Conservation (phyloP, 345 rosid species). For the Rhodomyrtus tomentosa region DNA sequence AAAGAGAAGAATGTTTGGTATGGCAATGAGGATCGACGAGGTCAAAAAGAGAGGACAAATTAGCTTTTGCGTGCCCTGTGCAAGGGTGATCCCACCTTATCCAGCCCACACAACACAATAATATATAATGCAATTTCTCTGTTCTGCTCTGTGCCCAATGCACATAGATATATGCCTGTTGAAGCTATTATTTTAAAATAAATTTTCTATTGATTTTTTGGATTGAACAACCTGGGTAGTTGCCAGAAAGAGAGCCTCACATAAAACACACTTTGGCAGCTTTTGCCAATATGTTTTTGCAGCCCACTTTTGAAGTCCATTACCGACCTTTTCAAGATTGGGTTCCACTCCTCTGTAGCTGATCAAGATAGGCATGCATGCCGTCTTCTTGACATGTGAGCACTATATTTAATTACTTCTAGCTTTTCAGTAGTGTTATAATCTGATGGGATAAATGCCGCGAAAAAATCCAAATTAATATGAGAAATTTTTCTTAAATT, state of each 20-base stretch:
- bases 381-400: background rate
- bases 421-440: too few relatives aligned
- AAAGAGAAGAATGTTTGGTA: constrained; percentile 2
- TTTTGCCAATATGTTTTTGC: background rate
- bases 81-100: background rate
- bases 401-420: background rate
- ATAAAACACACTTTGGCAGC: background rate
- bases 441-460: too few relatives aligned
- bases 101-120: background rate
- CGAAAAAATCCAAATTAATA: too few relatives aligned
- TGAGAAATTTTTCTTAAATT: too few relatives aligned
- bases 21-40: background rate
- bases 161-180: background rate
- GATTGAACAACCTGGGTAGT: background rate
- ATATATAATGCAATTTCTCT: background rate
- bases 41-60: background rate
- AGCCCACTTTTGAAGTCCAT: background rate
- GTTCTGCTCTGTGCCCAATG: background rate
- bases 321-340: background rate
- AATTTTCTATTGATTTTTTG: background rate
- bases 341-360: background rate
- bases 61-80: background rate
- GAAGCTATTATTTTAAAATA: background rate
- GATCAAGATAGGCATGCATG: background rate
- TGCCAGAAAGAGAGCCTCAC: background rate